phyloP scores from a whole-genome alignment of 495 filamentous ascomycete genomes.

The Annulohypoxylon moriforme region DNA sequence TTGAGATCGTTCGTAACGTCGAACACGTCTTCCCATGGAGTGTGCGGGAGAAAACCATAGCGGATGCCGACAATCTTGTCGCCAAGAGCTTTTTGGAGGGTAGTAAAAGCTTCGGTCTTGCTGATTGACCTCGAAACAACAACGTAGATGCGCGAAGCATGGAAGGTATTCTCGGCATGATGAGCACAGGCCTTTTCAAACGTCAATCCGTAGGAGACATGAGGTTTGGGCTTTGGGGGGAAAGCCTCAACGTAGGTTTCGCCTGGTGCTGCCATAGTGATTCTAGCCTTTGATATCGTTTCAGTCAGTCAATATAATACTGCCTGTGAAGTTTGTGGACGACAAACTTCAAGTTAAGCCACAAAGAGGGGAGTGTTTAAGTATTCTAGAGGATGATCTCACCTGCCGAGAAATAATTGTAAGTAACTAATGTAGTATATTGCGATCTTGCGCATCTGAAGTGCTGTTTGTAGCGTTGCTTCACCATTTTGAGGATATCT shows the following conservation, averaged over 20 bases:
- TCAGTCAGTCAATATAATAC: slow-evolving; percentile 11
- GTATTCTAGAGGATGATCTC: not conserved
- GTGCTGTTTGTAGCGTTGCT: not conserved
- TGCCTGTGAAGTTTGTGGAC: not conserved
- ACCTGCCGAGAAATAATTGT: not conserved
- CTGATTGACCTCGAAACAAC: slow-evolving; percentile 69
- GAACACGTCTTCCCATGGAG: slow-evolving; percentile 68
- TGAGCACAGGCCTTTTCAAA: slow-evolving; percentile 62
- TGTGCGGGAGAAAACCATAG: slow-evolving; percentile 70
- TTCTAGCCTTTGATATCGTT: slow-evolving; percentile 22
- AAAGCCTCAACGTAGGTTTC: slow-evolving; percentile 34
- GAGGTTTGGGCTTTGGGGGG: slow-evolving; percentile 25
- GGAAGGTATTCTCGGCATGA: slow-evolving; percentile 63
- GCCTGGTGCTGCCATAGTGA: slow-evolving; percentile 32
- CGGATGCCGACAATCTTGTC: slow-evolving; percentile 63
- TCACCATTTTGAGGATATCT: not conserved
- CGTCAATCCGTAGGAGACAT: slow-evolving; percentile 62
- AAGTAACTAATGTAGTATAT: not conserved
- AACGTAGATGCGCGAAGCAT: slow-evolving; percentile 66
- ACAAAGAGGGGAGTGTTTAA: not conserved
- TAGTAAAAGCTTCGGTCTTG: slow-evolving; percentile 62
- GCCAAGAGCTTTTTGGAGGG: slow-evolving; percentile 59
- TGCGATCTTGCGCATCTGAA: not conserved
- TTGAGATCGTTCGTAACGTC: slow-evolving; percentile 63
- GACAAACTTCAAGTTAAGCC: slow-evolving; percentile 2